Evolutionary conservation across 352 stramenopile genomes (phyloP).

Genomic region (Phytophthora vignae): DNA sequence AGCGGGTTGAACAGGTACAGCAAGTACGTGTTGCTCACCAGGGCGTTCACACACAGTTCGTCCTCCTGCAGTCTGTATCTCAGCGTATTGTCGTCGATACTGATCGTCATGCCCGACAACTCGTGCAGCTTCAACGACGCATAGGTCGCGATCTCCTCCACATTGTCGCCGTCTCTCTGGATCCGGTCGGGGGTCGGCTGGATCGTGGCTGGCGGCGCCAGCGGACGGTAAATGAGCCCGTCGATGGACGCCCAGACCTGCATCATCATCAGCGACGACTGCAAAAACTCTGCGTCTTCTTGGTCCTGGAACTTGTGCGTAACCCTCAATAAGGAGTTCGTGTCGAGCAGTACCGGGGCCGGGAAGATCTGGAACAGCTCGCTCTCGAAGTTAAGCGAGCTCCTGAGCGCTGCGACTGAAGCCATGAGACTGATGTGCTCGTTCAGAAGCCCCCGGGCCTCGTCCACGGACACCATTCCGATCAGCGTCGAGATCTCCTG

Average conservation of each 20-base stretch:
- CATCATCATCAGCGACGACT: conserved; percentile 86
- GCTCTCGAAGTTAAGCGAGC: conserved; percentile 87
- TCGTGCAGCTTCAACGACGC: conserved; percentile 75
- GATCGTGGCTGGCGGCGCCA: conserved; percentile 74
- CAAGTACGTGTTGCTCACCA: conserved; percentile 89
- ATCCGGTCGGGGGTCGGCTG: conserved; percentile 29
- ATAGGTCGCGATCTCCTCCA: conserved; percentile 35
- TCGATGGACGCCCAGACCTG: conserved; percentile 88
- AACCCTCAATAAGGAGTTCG: conserved; percentile 75
- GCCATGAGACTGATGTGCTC: conserved; percentile 89
- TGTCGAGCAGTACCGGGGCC: conserved; percentile 79
- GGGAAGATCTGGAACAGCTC: conserved; percentile 88
- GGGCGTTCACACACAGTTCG: conserved; percentile 79
- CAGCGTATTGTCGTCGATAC: conserved; percentile 87
- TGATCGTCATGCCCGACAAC: conserved; percentile 86
- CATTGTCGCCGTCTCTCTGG: conserved; percentile 10
- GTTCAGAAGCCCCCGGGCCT: conserved; percentile 78
- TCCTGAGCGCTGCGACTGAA: conserved; percentile 74
- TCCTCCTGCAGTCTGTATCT: conserved; percentile 66
- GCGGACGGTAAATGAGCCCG: conserved; percentile 77
- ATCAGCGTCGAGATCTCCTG: conserved; percentile 89
- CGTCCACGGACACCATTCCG: conserved; percentile 82
- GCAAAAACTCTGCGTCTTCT: conserved; percentile 54
- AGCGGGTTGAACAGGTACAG: conserved; percentile 90
- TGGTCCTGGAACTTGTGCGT: conserved; percentile 58